A percentile compares a stretch with the other conserved stretches of the same genome.
These are phyloP conservation scores for Schizosaccharomyces osmophilus DNA, from an alignment of 805 yeast genomes.

Conservation along the genomic window DNA sequence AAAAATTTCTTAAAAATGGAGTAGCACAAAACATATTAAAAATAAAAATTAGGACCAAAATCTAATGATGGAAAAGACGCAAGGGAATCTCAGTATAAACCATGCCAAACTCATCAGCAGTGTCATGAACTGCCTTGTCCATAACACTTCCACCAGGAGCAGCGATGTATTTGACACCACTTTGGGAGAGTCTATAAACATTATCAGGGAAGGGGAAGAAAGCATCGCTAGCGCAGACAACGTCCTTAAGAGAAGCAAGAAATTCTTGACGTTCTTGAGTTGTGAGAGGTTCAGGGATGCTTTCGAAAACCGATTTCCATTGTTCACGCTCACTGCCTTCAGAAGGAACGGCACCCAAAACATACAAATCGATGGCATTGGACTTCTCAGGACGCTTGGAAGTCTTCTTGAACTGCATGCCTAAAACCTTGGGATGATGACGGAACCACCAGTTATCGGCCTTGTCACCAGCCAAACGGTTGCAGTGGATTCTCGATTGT, in stretches of 20 bases:
- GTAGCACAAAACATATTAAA: not conserved
- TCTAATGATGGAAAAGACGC: conserved; percentile 87
- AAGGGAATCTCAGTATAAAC: conserved; percentile 94
- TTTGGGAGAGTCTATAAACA: conserved; percentile 87
- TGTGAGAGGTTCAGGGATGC: conserved; percentile 63
- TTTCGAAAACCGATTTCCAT: conserved; percentile 70
- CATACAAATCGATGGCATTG: conserved; percentile 86
- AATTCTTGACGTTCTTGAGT: conserved; percentile 67
- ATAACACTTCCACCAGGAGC: conserved; percentile 96
- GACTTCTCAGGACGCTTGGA: conserved; percentile 96
- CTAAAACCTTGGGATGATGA: conserved; percentile 87
- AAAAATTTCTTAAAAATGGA: no score
- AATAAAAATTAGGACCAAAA: not conserved
- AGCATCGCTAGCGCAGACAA: conserved; percentile 88
- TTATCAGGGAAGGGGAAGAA: conserved; percentile 99
- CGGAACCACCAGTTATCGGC: conserved; percentile 99
- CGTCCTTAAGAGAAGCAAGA: conserved; percentile 56
- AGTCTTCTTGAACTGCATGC: conserved; percentile 92
- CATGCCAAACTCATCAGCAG: conserved; percentile 75
- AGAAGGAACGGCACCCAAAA: conserved; percentile 73
- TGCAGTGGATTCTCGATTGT: conserved; percentile 97
- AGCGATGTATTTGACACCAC: conserved; percentile 87
- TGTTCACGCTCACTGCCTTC: conserved; percentile 82
- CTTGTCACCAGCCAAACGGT: conserved; percentile 96
- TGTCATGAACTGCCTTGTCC: conserved; percentile 87